Conservation (phyloP, 2,329 filamentous ascomycete species). For the Ophiocordyceps camponoti-floridani region DNA sequence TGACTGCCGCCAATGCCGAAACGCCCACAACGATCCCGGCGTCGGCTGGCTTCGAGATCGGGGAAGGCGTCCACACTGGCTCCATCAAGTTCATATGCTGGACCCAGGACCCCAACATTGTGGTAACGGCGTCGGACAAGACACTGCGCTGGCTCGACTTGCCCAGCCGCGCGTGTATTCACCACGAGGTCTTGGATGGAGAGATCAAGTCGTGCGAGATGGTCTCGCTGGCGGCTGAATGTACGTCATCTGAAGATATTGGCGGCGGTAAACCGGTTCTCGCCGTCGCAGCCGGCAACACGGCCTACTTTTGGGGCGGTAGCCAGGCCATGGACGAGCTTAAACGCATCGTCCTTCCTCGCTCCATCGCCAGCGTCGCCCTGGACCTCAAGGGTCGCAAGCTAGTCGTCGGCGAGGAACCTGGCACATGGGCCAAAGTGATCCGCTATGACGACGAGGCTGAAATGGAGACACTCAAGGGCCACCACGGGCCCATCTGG, state of each 20-base stretch:
- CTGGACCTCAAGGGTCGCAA: slow-evolving; percentile 67
- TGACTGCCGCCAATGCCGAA: slow-evolving; percentile 21
- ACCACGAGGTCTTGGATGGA: slow-evolving; percentile 63
- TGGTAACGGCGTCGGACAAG: slow-evolving; percentile 86
- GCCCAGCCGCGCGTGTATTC: slow-evolving; percentile 54
- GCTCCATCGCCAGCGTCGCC: slow-evolving; percentile 81
- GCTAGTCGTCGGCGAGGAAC: slow-evolving; percentile 77
- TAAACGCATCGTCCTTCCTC: slow-evolving; percentile 63
- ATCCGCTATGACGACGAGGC: slow-evolving; percentile 73
- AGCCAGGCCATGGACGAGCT: slow-evolving; percentile 48
- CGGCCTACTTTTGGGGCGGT: slow-evolving; percentile 81
- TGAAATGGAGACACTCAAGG: slow-evolving; percentile 85
- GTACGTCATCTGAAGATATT: slow-evolving; percentile 42
- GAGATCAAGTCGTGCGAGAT: slow-evolving; percentile 87
- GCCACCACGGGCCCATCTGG: slow-evolving; percentile 95
- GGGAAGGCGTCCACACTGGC: slow-evolving; percentile 62
- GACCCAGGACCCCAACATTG: slow-evolving; percentile 71
- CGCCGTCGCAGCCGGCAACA: slow-evolving; percentile 86
- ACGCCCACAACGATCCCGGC: slow-evolving; percentile 31
- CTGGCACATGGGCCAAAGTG: slow-evolving; percentile 91
- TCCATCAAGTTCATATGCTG: slow-evolving; percentile 95
- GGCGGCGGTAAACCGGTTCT: slow-evolving; percentile 55
- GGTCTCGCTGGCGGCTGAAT: slow-evolving; percentile 44
- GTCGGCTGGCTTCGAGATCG: slow-evolving; percentile 67
- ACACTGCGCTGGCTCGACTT: slow-evolving; percentile 91